These are phyloP conservation scores for Paecilomyces dactylethromorphus DNA, from an alignment of 2,329 filamentous ascomycete species.

Conservation along the genomic window DNA sequence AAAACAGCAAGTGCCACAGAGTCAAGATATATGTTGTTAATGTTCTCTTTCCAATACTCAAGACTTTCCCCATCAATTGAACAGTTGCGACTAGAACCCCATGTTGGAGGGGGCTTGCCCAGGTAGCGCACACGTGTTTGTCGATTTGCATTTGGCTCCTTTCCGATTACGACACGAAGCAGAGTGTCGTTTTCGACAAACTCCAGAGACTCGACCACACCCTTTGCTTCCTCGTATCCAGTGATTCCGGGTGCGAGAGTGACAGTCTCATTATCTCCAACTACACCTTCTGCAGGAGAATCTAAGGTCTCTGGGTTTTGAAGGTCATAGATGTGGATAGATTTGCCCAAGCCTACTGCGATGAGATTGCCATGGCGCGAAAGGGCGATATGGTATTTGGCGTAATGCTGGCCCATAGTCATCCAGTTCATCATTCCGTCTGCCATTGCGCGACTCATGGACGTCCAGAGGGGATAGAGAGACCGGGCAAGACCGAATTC, in stretches of 20 bases:
- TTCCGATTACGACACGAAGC: conserved; percentile 12
- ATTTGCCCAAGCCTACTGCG: conserved; percentile 11
- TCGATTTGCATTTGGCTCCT: conserved; percentile 11
- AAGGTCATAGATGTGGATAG: conserved; percentile 15
- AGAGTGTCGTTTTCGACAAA: conserved; percentile 13
- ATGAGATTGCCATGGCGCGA: conserved; percentile 10
- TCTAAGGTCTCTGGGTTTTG: conserved; percentile 1
- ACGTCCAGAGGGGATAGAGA: conserved; percentile 14
- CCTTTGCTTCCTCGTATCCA: conserved; percentile 13
- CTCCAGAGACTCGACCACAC: conserved; percentile 12
- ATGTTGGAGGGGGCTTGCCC: conserved; percentile 6
- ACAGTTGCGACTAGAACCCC: background rate
- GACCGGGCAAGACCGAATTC: conserved; percentile 8
- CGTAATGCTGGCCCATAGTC: conserved; percentile 8
- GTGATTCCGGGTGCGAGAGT: conserved; percentile 1
- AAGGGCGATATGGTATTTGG: conserved; percentile 11
- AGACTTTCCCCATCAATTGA: conserved; percentile 1
- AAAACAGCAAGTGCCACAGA: conserved; percentile 11
- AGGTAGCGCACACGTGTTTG: conserved; percentile 14
- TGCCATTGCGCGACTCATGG: conserved; percentile 8
- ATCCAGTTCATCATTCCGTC: conserved; percentile 3
- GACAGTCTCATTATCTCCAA: conserved; percentile 6
- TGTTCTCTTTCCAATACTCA: conserved; percentile 12
- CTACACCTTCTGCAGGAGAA: conserved; percentile 9
- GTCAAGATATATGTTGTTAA: conserved; percentile 14